Evolutionary conservation across 140 eudicot genomes (phyloP), one percentile per base, ranked within the genome.

Genomic region (Senecio squalidus): DNA sequence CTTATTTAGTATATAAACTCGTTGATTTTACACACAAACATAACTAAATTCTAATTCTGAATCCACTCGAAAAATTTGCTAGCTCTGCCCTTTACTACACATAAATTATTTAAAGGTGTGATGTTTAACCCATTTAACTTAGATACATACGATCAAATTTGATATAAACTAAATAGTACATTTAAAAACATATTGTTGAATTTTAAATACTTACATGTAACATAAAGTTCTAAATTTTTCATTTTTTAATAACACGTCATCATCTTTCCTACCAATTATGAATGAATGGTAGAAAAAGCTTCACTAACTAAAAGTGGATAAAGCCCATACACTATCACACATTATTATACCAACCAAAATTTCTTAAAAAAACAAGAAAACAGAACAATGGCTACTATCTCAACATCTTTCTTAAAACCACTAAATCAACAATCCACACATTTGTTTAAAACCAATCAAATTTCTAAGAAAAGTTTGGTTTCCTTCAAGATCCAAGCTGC

Each of bases 401-500:
- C 77, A 47, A 64, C 77, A 36, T 64, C 77, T 47, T 72, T 72
- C 67, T 24, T 72, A 4, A 67, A 64, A 64, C 39, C 62, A 8
- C 49, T 27, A 27, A 64, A 45, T 47, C 72, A n/a, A 46, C 61
- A 9, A 4, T 72, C 60, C 4, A 31, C 60, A 22, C 45, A 64
- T 48, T 48, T 56, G 41, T 48, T 46, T 55, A 64, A 72, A 64
- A 55, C 77, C 57, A 43, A 6, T 60, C 62, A 47, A 48, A 62
- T 65, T 28, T 36, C 71, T 49, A 60, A 39, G 23, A 75, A 52
- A 58, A 78, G 50, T 23, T 47, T 54, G 6, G 11, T 22, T 54
- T 49, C 64, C 54, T 72, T 89, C 78, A 81, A 72, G 52, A 55
- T 88, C 58, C 80, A 76, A 76, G 95, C 96, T 40, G 95, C 88